These are phyloP conservation scores for Tephrocybe sp. DNA, from an alignment of 768 basidiomycete genomes.

Conservation along the genomic window DNA sequence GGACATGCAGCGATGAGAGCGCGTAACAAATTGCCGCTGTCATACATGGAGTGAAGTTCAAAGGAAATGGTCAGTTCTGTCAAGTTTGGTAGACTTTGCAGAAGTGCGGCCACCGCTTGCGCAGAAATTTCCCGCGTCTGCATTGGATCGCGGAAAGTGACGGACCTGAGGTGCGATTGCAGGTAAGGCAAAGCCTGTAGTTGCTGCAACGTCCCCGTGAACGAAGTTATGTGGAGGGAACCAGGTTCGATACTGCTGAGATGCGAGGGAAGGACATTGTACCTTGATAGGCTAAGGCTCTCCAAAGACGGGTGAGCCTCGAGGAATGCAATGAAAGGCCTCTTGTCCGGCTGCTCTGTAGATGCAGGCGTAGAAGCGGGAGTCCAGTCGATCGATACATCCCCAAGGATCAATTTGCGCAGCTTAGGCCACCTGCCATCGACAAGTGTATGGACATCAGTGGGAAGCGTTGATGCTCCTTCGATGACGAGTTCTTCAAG, in stretches of 20 bases:
- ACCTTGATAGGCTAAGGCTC: slow-evolving; percentile 50
- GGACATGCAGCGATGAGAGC: slow-evolving; percentile 69
- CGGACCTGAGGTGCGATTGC: slow-evolving; percentile 48
- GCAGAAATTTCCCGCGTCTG: slow-evolving; percentile 68
- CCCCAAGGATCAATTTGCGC: slow-evolving; percentile 59
- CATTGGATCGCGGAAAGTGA: slow-evolving; percentile 67
- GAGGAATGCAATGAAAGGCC: slow-evolving; percentile 67
- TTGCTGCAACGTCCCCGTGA: slow-evolving; percentile 68
- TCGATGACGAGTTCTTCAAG: slow-evolving; percentile 65
- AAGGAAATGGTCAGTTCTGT: slow-evolving; percentile 64
- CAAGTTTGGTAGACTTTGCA: slow-evolving; percentile 55
- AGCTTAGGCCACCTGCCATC: slow-evolving; percentile 69
- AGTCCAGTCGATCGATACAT: slow-evolving; percentile 62
- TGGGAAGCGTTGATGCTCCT: slow-evolving; percentile 51
- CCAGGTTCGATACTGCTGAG: slow-evolving; percentile 46
- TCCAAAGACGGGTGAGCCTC: slow-evolving; percentile 60
- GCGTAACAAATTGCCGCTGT: slow-evolving; percentile 68
- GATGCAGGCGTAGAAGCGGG: slow-evolving; percentile 32
- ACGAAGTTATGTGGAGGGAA: slow-evolving; percentile 54
- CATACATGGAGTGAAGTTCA: slow-evolving; percentile 71
- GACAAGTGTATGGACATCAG: slow-evolving; percentile 56
- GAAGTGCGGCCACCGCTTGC: slow-evolving; percentile 56
- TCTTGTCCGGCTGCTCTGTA: slow-evolving; percentile 40
- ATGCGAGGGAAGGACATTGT: slow-evolving; percentile 52
- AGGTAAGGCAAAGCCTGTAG: slow-evolving; percentile 60